A percentile compares a stretch with the other conserved stretches of the same genome.
phyloP scores from a whole-genome alignment of 345 rosid genomes.

The Heritiera littoralis region DNA sequence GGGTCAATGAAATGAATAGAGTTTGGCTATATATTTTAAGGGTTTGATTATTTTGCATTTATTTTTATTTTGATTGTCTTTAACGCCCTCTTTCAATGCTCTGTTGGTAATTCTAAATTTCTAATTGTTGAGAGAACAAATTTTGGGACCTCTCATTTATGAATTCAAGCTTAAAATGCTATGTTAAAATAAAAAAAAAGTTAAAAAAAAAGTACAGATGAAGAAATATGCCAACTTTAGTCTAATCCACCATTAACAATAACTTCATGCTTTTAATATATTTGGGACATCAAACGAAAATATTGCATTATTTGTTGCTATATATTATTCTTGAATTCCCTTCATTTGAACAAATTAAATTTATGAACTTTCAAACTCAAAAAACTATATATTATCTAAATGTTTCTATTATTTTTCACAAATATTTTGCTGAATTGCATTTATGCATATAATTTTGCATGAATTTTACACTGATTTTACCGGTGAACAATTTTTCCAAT shows the following conservation, averaged over 20 bases:
- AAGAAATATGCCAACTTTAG: not conserved
- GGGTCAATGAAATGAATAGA: not conserved
- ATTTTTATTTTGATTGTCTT: not conserved
- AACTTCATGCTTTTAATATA: not conserved
- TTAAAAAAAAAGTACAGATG: too few species aligned
- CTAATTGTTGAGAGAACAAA: conserved; percentile 1
- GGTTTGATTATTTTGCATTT: not conserved
- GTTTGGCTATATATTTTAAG: not conserved
- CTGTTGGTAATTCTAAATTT: not conserved
- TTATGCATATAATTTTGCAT: not conserved
- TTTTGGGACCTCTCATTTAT: conserved; percentile 5
- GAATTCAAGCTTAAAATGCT: not conserved
- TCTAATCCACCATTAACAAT: not conserved
- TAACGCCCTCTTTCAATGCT: not conserved
- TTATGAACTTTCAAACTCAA: too few species aligned
- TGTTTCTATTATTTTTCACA: too few species aligned
- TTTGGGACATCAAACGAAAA: not conserved
- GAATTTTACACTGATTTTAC: not conserved
- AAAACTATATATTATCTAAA: too few species aligned
- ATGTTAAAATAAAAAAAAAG: not conserved
- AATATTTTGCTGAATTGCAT: too few species aligned
- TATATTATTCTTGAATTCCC: not conserved
- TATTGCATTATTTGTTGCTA: not conserved
- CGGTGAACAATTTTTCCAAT: too few species aligned
- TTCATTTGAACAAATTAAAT: not conserved